These are phyloP conservation scores for Sclerotinia subarctica DNA, from an alignment of 2,329 filamentous ascomycete species.

Conservation along the genomic window DNA sequence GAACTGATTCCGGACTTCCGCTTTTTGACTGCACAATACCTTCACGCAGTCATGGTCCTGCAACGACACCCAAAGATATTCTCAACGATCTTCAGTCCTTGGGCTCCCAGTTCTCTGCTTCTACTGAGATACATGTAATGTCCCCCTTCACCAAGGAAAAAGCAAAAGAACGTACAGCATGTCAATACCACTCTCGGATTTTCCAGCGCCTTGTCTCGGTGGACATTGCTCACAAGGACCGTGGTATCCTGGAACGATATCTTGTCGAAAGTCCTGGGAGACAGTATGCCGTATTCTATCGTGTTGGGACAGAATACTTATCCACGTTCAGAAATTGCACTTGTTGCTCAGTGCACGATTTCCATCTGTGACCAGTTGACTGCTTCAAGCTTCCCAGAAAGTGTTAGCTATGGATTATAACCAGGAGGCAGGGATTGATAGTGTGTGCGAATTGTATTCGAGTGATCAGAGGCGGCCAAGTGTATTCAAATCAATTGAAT, in stretches of 20 bases:
- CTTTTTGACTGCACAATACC: background rate
- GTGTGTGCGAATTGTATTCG: background rate
- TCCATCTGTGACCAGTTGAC: background rate
- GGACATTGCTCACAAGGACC: background rate
- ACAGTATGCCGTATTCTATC: background rate
- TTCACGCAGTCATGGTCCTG: background rate
- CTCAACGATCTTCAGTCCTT: background rate
- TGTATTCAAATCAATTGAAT: too few species aligned
- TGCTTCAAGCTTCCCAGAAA: background rate
- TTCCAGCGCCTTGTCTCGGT: background rate
- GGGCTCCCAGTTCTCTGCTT: background rate
- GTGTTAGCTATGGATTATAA: background rate
- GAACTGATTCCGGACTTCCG: background rate
- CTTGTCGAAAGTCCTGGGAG: background rate
- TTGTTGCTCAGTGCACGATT: background rate
- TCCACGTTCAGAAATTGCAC: constrained; percentile 11
- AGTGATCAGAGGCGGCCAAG: background rate
- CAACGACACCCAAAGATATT: background rate
- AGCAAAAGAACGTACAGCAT: background rate
- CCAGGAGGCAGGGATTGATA: background rate
- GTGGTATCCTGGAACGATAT: background rate
- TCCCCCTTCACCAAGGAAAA: background rate
- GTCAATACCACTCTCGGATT: background rate
- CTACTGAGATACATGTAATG: background rate
- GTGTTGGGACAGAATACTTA: background rate